These are phyloP conservation scores for Talaromyces trachyspermus DNA, from an alignment of 495 filamentous ascomycete species.

Conservation along the genomic window DNA sequence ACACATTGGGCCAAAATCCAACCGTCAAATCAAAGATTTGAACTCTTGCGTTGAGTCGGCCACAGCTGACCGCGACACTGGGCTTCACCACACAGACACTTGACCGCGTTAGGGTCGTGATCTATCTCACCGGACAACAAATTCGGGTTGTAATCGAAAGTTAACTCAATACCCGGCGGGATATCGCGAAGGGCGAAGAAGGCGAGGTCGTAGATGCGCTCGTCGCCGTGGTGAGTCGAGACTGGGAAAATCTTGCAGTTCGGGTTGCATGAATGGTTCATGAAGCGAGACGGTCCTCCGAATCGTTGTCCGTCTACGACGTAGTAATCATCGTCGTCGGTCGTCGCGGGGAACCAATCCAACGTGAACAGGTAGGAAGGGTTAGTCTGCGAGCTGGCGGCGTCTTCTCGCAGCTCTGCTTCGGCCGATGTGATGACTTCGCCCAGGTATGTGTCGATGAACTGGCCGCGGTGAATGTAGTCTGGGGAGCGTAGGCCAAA, in stretches of 20 bases:
- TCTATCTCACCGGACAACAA: constrained; percentile 42
- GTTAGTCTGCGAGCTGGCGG: constrained; percentile 28
- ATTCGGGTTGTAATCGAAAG: constrained; percentile 71
- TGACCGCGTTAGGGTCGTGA: constrained; percentile 46
- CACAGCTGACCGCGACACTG: constrained; percentile 65
- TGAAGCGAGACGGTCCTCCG: constrained; percentile 53
- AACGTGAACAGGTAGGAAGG: constrained; percentile 74
- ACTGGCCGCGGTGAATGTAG: constrained; percentile 67
- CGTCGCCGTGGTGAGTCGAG: constrained; percentile 67
- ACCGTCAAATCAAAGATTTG: constrained; percentile 8
- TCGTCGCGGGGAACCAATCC: constrained; percentile 62
- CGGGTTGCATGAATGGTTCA: constrained; percentile 62
- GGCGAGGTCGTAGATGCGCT: constrained; percentile 73
- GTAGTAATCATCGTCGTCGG: constrained; percentile 26
- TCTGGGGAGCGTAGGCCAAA: constrained; percentile 73
- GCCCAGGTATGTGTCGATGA: constrained; percentile 82
- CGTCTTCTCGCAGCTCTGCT: constrained; percentile 56
- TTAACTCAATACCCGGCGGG: constrained; percentile 61
- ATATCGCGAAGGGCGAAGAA: constrained; percentile 76
- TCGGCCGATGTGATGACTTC: constrained; percentile 72
- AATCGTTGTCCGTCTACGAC: constrained; percentile 54
- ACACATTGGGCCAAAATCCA: too few relatives aligned
- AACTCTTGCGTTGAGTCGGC: constrained; percentile 35
- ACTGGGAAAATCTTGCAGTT: constrained; percentile 80
- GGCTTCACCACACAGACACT: constrained; percentile 60